A percentile compares a stretch with the other conserved stretches of the same genome.
These are phyloP conservation scores for Aspergillus heteromorphus DNA, from an alignment of 495 filamentous ascomycete species.

Conservation along the genomic window DNA sequence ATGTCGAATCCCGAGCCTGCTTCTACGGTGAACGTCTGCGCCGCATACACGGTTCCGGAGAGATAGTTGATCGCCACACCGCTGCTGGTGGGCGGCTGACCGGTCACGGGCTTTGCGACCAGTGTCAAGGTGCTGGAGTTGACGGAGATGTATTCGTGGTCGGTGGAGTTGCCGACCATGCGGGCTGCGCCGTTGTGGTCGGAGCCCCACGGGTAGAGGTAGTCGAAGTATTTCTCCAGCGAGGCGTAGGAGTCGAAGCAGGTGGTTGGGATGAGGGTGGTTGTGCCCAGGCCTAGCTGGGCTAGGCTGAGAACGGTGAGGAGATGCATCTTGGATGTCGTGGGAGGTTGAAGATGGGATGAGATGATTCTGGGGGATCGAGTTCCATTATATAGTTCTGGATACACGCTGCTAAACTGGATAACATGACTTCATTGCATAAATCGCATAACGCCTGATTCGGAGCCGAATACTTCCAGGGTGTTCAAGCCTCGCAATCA, in stretches of 20 bases:
- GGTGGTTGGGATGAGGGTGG: constrained; percentile 47
- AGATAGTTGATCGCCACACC: constrained; percentile 45
- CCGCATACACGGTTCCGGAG: constrained; percentile 26
- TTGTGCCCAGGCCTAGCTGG: constrained; percentile 13
- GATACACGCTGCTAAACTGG: no score
- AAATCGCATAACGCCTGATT: no score
- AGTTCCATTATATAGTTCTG: no score
- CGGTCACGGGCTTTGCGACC: constrained; percentile 33
- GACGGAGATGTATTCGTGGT: constrained; percentile 51
- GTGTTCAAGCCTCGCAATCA: no score
- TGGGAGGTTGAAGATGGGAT: no score
- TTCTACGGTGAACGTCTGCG: constrained; percentile 19
- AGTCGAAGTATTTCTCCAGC: constrained; percentile 48
- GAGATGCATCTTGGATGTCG: background rate
- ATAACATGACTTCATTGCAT: no score
- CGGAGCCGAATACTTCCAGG: no score
- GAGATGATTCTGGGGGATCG: no score
- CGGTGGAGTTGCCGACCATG: constrained; percentile 49
- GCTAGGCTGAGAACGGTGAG: constrained; percentile 2
- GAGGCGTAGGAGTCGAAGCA: constrained; percentile 47
- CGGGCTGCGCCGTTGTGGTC: constrained; percentile 54
- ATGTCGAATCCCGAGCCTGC: constrained; percentile 20
- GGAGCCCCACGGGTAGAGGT: constrained; percentile 45
- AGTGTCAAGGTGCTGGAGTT: constrained; percentile 18
- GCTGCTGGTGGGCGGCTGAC: constrained; percentile 41